Evolutionary conservation across 2,329 filamentous ascomycete genomes (phyloP), one percentile per base, ranked within the genome.

Genomic region (Calonectria naviculata): DNA sequence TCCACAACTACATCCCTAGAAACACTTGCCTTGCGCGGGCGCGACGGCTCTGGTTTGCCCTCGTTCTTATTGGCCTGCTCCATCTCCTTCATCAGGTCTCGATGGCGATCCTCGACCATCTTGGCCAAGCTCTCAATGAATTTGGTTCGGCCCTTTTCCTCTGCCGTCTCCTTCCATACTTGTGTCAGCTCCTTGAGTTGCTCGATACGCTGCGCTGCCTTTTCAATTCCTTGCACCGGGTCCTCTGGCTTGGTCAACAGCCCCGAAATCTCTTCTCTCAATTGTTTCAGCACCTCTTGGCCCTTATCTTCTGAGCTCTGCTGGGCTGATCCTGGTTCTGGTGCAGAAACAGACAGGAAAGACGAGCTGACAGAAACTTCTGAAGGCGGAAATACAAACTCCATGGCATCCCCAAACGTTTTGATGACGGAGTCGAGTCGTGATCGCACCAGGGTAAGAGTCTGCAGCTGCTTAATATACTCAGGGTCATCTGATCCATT

Each of bases 161-260:
- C 97, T 0, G 94, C 93, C 3, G 97, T 98, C n/a, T 95, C 95
- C 81, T 93, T 96, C 95, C 97, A 99, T 26, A 99, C 92, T n/a
- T 85, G 85, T 5, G 91, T 91, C 73, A 98, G 84, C 73, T 92
- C 89, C 78, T 95, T 92, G 67, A 98, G 87, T 79, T 94, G 91
- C 78, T 95, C 92, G 17, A 98, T 92, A 52, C 94, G 87, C 67
- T 88, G 88, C 15, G 90, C 90, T 0, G 97, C 97, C 68, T 92
- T 91, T 74, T 94, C 92, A 10, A 97, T 87, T 19, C 94, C 94
- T 52, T 88, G 87, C 15, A 92, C 86, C 0, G 90, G 88, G 52
- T 93, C 91, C 1, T 87, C 84, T 8, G 87, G 76, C 49, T 81
- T 81, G 80, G 88, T 87, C 15, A 98, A 84, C 3, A 97, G 83